Evolutionary conservation across 805 yeast species (phyloP), one percentile per base, ranked within the genome.

Genomic region (Yarrowia sp.): DNA sequence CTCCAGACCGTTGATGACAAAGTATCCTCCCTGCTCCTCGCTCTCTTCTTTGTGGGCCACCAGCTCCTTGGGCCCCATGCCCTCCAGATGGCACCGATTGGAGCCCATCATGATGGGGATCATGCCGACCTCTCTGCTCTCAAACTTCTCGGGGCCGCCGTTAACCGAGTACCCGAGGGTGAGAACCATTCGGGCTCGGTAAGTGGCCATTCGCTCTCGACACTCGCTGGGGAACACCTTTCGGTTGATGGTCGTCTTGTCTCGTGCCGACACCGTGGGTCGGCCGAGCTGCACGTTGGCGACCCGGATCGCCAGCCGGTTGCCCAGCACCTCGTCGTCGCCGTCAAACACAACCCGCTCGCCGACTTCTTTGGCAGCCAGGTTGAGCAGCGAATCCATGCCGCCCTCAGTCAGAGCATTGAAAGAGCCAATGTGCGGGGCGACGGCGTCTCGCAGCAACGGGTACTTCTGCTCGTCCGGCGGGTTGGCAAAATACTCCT

Each of bases 11-110:
- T 94, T 94, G 70, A 94, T 93, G 72, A 92, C 86, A 78, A 95
- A 95, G 78, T 95, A 95, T 46, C 99, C 99, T 71, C 99, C 99
- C 70, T 92, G 81, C 77, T 95, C 99, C 77, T 95, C 99, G 46
- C 91, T 85, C 79, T 95, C 99, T 79, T 95, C 99, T 76, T 88
- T 88, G 69, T 81, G 82, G 24, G 83, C 79, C 9, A 94, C 96
- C 72, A 95, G 81, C 73, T 94, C 89, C 44, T 85, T 82, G 13
- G 99, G 98, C 0, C 96, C 85, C 79, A 92, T 76, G 68, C 87
- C 88, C 74, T 91, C 90, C 70, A 95, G 82, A 76, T 95, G 97
- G 78, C 99, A 95, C 79, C 97, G 85, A 78, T 93, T 95, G 47
- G 96, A 84, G 73, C 88, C 86, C 71, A 95, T 80, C 99, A 95